These are phyloP conservation scores for Ophiostoma piceae DNA, from an alignment of 2,329 filamentous ascomycete genomes.

Conservation along the genomic window DNA sequence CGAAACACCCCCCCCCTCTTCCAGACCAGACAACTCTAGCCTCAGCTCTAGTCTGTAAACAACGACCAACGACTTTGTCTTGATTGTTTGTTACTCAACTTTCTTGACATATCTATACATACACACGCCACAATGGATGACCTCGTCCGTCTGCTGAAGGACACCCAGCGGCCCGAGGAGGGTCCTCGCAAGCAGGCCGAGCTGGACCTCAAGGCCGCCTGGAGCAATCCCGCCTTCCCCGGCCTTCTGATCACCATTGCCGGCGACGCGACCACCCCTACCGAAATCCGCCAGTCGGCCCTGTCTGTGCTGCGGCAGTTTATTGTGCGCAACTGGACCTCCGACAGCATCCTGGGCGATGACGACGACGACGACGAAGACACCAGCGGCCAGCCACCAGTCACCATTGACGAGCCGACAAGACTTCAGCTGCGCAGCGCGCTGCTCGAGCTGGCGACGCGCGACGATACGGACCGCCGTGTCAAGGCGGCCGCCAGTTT, in stretches of 20 bases:
- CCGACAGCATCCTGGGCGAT: constrained; percentile 63
- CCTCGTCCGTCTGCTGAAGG: constrained; percentile 79
- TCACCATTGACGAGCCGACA: constrained; percentile 59
- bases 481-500: constrained; percentile 78
- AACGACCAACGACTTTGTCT: background rate
- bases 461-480: constrained; percentile 69
- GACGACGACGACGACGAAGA: constrained; percentile 59
- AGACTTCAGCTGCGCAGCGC: constrained; percentile 68
- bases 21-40: background rate
- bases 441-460: constrained; percentile 72
- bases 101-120: background rate
- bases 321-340: constrained; percentile 78
- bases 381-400: constrained; percentile 53
- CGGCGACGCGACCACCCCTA: constrained; percentile 65
- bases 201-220: constrained; percentile 68
- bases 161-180: constrained; percentile 74
- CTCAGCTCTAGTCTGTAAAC: background rate
- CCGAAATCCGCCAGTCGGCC: constrained; percentile 75
- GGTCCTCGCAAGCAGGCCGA: constrained; percentile 80
- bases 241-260: constrained; percentile 75
- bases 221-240: constrained; percentile 66
- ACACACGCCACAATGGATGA: constrained; percentile 67
- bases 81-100: background rate
- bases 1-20: background rate
- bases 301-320: constrained; percentile 76